Evolutionary conservation across 1,139 yeast genomes (phyloP), one percentile per base, ranked within the genome.

Genomic region (Suhomyces yuchorum): DNA sequence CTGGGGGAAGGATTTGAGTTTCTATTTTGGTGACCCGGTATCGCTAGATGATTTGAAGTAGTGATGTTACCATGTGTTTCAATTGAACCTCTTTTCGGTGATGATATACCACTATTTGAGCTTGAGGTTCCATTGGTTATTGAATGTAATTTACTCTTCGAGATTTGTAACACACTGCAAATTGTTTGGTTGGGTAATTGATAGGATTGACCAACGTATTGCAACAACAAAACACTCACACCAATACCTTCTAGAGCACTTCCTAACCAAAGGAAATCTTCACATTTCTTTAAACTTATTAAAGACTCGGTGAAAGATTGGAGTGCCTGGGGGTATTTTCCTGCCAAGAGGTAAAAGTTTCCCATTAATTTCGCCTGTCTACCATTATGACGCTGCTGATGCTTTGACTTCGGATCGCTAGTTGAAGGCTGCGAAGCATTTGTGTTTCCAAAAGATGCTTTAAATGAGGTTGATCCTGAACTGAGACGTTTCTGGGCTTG

Each of bases 251-350:
- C 97, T 18, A 92, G 63, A 0, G 97, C 84, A 38, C 93, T 85
- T 0, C 86, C 98, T 23, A 89, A 74, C 99, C 99, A 93, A 18
- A 93, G 70, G 58, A 80, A 80, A 63, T 93, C 99, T 44, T 84
- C 84, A 1, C 85, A 74, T 30, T 81, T 75, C 51, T 81, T 81
- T 47, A 91, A 67, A 33, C 78, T 70, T 2, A 73, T 60, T 1
- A 87, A 77, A 0, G 97, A 84, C 37, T 91, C 97, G 11, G 84
- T 77, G 55, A 91, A 87, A 50, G 83, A 81, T 28, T 76, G 73
- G 46, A 91, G 62, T 0, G 98, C 96, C 50, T 84, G 89, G 12
- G 74, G 65, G 46, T 86, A 77, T 50, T 87, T 80, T 0, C 99
- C 99, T 0, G 97, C 86, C 41, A 93, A 66, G 11, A 93, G 69